These are phyloP conservation scores for Crithidia sp. DNA, from an alignment of 208 protist species.

Conservation along the genomic window DNA sequence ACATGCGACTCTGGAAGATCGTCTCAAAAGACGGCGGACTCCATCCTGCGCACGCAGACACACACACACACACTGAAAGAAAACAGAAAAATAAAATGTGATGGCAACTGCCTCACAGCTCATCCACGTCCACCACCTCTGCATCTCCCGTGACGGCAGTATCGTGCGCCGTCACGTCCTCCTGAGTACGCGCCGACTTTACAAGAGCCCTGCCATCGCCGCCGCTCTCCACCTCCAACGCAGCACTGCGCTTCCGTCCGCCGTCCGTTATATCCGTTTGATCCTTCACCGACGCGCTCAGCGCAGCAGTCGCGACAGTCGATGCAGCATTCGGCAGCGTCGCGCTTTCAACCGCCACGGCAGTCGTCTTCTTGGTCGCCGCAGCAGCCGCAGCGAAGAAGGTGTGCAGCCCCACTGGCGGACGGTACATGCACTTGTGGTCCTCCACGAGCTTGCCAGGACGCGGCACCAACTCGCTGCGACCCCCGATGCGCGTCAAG, in stretches of 20 bases:
- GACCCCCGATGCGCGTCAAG: conserved; percentile 6
- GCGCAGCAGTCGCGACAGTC: neutral
- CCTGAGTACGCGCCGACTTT: neutral
- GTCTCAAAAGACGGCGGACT: no score
- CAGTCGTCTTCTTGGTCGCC: conserved; percentile 26
- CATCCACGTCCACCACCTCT: conserved; percentile 22
- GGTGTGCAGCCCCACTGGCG: conserved; percentile 52
- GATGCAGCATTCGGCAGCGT: no score
- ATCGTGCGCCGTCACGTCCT: neutral
- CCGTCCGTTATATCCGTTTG: neutral
- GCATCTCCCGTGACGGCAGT: neutral
- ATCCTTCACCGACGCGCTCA: conserved; percentile 5
- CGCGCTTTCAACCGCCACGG: no score
- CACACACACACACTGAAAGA: neutral
- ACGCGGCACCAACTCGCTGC: conserved; percentile 30
- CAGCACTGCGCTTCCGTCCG: neutral
- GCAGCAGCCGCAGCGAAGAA: conserved; percentile 51
- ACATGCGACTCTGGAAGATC: no score
- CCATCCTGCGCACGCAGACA: no score
- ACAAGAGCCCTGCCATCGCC: neutral
- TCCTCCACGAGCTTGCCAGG: conserved; percentile 52
- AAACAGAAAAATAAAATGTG: neutral
- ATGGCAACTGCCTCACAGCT: conserved; percentile 8
- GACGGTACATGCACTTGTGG: conserved; percentile 71
- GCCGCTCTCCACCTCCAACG: neutral